These are phyloP conservation scores for Posidonia australis DNA, from an alignment of 106 monocot genomes.

Conservation along the genomic window DNA sequence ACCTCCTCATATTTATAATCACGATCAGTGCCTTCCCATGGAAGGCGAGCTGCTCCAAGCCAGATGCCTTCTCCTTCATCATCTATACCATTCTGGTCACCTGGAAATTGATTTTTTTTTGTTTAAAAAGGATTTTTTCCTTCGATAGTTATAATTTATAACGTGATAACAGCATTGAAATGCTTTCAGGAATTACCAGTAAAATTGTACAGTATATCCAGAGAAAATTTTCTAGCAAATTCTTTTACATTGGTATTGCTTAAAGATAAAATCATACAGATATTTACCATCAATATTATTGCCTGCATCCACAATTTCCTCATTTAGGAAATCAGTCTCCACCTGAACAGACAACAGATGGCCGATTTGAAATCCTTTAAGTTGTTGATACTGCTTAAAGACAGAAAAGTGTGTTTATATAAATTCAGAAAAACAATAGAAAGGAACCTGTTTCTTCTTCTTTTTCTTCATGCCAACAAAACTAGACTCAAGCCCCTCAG, in stretches of 20 bases:
- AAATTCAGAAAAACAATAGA: not conserved
- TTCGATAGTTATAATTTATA: not conserved
- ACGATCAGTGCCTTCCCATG: slow-evolving; percentile 90
- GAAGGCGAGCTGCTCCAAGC: slow-evolving; percentile 34
- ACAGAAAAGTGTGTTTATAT: not conserved
- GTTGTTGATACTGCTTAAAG: not conserved
- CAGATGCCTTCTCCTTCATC: slow-evolving; percentile 65
- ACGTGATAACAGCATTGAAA: not conserved
- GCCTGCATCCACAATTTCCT: slow-evolving; percentile 61
- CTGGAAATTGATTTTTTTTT: slow-evolving; percentile 19
- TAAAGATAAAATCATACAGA: not conserved
- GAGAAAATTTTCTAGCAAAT: too few species aligned
- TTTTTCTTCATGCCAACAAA: slow-evolving; percentile 94
- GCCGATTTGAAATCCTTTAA: not conserved
- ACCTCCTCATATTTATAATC: slow-evolving; percentile 97
- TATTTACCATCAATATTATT: slow-evolving; percentile 43
- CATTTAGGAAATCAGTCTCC: slow-evolving; percentile 47
- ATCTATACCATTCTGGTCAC: slow-evolving; percentile 47
- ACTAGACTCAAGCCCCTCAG: slow-evolving; percentile 43
- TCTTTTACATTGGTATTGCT: not conserved
- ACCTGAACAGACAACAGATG: slow-evolving; percentile 37
- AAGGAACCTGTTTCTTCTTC: slow-evolving; percentile 85
- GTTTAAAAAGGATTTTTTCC: too few species aligned
- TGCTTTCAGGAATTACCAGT: not conserved
- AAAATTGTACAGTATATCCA: too few species aligned